Percentiles rank a stretch among this genome's conserved stretches.
These are phyloP conservation scores for Remersonia thermophila DNA, from an alignment of 2,329 filamentous ascomycete species.

Conservation along the genomic window DNA sequence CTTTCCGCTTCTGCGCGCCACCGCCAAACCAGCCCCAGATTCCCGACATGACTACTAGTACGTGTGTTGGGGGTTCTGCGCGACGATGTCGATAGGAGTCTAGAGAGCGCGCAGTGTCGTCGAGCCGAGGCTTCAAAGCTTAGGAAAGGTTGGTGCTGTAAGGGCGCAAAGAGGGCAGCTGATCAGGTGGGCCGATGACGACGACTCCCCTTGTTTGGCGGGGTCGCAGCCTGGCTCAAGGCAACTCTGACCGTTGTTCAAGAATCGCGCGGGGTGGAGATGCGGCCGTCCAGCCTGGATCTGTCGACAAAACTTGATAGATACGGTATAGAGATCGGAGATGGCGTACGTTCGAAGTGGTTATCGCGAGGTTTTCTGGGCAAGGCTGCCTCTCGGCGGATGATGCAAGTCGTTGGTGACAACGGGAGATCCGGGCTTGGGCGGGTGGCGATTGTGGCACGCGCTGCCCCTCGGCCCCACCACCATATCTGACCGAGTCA, in stretches of 20 bases:
- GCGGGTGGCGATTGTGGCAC: conserved; percentile 5
- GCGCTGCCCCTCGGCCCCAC: background rate
- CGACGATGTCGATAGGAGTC: background rate
- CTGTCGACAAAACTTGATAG: background rate
- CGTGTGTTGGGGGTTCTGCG: background rate
- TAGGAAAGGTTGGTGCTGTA: conserved; percentile 3
- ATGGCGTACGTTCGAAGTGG: conserved; percentile 7
- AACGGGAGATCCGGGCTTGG: conserved; percentile 6
- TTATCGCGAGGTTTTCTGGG: conserved; percentile 5
- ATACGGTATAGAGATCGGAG: background rate
- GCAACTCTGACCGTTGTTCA: conserved; percentile 1
- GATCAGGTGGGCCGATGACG: conserved; percentile 18
- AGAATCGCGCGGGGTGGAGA: no score
- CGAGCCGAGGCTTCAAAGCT: conserved; percentile 1
- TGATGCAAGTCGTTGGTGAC: conserved; percentile 15
- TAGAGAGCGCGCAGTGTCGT: background rate
- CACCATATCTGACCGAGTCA: conserved; percentile 10
- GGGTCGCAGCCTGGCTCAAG: conserved; percentile 14
- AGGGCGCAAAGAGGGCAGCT: conserved; percentile 9
- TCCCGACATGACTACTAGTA: conserved; percentile 46
- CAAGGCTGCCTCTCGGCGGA: conserved; percentile 15
- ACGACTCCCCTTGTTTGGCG: conserved; percentile 15
- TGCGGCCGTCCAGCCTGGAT: no score
- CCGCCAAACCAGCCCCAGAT: conserved; percentile 92
- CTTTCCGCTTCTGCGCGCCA: conserved; percentile 73